phyloP scores from a whole-genome alignment of 805 yeast species.

The Starmerella bombi region DNA sequence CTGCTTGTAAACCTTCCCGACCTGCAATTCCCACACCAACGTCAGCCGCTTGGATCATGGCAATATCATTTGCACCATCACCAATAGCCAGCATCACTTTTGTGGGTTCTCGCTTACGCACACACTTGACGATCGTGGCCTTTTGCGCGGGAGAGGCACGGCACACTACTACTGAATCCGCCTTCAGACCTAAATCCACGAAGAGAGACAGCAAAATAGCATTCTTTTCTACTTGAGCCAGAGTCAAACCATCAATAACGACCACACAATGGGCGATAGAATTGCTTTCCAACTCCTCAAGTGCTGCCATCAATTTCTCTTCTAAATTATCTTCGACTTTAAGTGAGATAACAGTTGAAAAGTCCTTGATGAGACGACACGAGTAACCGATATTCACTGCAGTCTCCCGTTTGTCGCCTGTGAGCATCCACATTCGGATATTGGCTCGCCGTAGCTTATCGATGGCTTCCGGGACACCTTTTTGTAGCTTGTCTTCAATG shows the following conservation, averaged over 20 bases:
- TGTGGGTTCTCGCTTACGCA: constrained; percentile 52
- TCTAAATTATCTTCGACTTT: constrained; percentile 42
- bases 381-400: constrained; percentile 96
- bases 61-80: constrained; percentile 98
- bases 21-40: constrained; percentile 99
- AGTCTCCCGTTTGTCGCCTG: constrained; percentile 96
- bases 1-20: constrained; percentile 98
- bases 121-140: constrained; percentile 71
- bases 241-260: constrained; percentile 87
- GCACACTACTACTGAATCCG: constrained; percentile 87
- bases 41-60: constrained; percentile 98
- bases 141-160: constrained; percentile 96
- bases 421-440: constrained; percentile 90
- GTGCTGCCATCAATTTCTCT: constrained; percentile 60
- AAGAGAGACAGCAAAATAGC: constrained; percentile 58
- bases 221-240: constrained; percentile 60
- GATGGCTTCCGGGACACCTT: constrained; percentile 96
- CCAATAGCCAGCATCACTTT: constrained; percentile 92
- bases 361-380: constrained; percentile 83
- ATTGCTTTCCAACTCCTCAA: constrained; percentile 57
- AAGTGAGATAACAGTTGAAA: constrained; percentile 72
- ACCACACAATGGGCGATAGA: constrained; percentile 86
- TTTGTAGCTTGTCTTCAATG: constrained; percentile 93
- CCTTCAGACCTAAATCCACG: constrained; percentile 69
- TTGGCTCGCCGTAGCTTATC: constrained; percentile 93